These are phyloP conservation scores for Cryptococcus depauperatus DNA, from an alignment of 1,284 basidiomycete species.

Conservation along the genomic window DNA sequence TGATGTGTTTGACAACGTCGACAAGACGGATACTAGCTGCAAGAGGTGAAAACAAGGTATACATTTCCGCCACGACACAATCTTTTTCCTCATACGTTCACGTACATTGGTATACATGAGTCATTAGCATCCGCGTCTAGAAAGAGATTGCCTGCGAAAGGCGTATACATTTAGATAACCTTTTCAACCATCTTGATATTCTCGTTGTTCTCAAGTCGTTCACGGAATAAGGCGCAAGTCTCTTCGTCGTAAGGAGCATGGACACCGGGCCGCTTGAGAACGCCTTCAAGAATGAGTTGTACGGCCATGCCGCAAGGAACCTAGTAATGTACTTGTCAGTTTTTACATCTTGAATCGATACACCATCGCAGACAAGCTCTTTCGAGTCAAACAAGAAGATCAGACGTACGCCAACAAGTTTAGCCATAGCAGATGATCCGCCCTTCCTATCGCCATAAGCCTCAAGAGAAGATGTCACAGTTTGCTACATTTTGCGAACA, in stretches of 20 bases:
- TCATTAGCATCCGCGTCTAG: no score
- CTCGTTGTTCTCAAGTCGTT: conserved; percentile 64
- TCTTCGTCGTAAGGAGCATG: conserved; percentile 75
- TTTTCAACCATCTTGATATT: conserved; percentile 72
- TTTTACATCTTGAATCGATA: not conserved
- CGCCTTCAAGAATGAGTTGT: conserved; percentile 64
- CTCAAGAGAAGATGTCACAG: conserved; percentile 84
- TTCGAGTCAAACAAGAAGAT: not conserved
- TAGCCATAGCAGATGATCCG: conserved; percentile 90
- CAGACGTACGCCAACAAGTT: conserved; percentile 57
- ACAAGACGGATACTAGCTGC: no score
- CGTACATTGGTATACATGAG: no score
- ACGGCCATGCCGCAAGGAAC: conserved; percentile 90
- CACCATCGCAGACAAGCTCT: not conserved
- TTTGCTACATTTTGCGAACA: conserved; percentile 54
- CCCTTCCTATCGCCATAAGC: conserved; percentile 70
- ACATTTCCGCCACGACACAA: no score
- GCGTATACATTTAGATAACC: conserved; percentile 44
- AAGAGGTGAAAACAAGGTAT: no score
- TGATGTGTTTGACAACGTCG: no score
- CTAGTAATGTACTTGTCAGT: conserved; percentile 1
- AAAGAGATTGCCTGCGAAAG: no score
- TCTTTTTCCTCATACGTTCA: no score
- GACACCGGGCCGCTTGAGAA: conserved; percentile 70
- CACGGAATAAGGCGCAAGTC: conserved; percentile 73